Evolutionary conservation across 2,329 filamentous ascomycete genomes (phyloP).

Genomic region (Neonectria sp.): DNA sequence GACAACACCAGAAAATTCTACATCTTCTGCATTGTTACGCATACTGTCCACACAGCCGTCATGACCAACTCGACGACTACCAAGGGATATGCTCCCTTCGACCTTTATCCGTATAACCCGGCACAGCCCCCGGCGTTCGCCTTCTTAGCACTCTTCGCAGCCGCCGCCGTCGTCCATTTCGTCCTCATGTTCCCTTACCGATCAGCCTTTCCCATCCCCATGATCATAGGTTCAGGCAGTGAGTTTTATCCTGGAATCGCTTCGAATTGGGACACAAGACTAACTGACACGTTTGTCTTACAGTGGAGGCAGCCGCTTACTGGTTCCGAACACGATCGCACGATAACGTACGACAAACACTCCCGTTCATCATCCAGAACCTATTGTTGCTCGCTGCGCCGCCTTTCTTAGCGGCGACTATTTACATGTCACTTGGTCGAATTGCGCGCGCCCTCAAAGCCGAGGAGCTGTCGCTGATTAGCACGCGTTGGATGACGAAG

Average conservation of each 20-base stretch:
- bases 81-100: slow-evolving; percentile 41
- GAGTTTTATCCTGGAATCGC: slow-evolving; percentile 31
- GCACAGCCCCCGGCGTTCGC: slow-evolving; percentile 44
- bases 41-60: background rate
- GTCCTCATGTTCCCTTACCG: slow-evolving; percentile 58
- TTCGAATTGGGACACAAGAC: fast-evolving
- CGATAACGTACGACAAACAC: slow-evolving; percentile 50
- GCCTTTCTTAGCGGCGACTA: slow-evolving; percentile 57
- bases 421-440: slow-evolving; percentile 59
- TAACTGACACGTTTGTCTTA: background rate
- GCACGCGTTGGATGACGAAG: slow-evolving; percentile 56
- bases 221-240: slow-evolving; percentile 66
- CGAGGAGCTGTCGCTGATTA: slow-evolving; percentile 54
- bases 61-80: background rate
- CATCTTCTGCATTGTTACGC: no score
- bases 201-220: slow-evolving; percentile 65
- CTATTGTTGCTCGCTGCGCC: slow-evolving; percentile 57
- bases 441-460: slow-evolving; percentile 53
- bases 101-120: slow-evolving; percentile 63
- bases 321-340: slow-evolving; percentile 63
- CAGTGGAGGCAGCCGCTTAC: slow-evolving; percentile 61
- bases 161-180: slow-evolving; percentile 57
- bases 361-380: slow-evolving; percentile 55
- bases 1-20: no score
- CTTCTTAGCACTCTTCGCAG: slow-evolving; percentile 47